phyloP scores from a whole-genome alignment of 202 grass and related monocot genomes.

The Bolboschoenoplectus hybrid region DNA sequence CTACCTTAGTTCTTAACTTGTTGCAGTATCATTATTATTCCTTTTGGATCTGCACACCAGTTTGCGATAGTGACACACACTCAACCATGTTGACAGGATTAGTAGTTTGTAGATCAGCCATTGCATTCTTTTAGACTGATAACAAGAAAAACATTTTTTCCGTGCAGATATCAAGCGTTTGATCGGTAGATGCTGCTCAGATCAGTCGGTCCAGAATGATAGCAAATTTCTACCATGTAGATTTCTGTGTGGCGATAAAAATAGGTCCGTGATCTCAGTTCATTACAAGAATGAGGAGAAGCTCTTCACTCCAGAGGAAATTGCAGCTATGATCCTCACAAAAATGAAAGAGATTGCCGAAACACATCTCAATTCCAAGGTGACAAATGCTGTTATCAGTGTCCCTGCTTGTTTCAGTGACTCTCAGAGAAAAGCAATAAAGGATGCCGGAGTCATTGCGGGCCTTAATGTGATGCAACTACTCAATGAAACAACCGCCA shows the following conservation, averaged over 20 bases:
- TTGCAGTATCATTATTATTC: not conserved
- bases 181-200: constrained; percentile 13
- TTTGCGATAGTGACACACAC: not conserved
- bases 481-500: constrained; percentile 33
- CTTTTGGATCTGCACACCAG: not conserved
- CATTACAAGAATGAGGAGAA: constrained; percentile 27
- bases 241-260: not conserved
- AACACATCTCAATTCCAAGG: not conserved
- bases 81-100: not conserved
- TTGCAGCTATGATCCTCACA: constrained; percentile 38
- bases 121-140: not conserved
- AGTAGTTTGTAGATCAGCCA: not conserved
- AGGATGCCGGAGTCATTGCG: constrained; percentile 29
- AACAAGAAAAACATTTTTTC: not conserved
- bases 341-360: constrained; percentile 40
- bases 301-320: constrained; percentile 29
- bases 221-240: not conserved
- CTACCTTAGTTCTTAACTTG: not conserved
- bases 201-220: not conserved
- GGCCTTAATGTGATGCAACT: constrained; percentile 34
- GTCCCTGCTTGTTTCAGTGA: constrained; percentile 32
- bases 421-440: constrained; percentile 31
- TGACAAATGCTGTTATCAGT: constrained; percentile 36
- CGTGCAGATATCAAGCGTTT: constrained; percentile 34
- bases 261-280: not conserved